Evolutionary conservation across 176 grass and related monocot species (phyloP).

Genomic region (Stipa capillata): DNA sequence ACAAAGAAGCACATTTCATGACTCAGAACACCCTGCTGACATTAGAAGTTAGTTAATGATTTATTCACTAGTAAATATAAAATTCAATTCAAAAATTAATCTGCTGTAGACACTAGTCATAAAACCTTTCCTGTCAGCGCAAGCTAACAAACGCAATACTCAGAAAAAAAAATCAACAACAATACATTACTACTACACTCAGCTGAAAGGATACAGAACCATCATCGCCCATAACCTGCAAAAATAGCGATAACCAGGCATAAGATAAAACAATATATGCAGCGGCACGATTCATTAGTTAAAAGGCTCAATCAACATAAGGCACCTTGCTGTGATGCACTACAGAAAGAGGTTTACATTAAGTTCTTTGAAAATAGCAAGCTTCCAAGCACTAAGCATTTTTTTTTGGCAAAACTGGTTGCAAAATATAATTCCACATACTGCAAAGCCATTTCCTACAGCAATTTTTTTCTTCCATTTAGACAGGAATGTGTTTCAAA

Average conservation of each 20-base stretch:
- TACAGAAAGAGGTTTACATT: background rate
- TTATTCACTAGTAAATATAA: background rate
- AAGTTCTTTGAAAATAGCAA: background rate
- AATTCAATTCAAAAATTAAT: background rate
- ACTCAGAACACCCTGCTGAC: background rate
- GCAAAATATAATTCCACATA: background rate
- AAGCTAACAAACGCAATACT: background rate
- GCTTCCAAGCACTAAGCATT: background rate
- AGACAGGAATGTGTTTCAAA: background rate
- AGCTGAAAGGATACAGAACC: conserved; percentile 75
- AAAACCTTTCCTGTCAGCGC: background rate
- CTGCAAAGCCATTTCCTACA: background rate
- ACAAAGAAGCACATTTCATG: background rate
- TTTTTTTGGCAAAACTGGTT: background rate
- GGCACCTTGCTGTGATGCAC: background rate
- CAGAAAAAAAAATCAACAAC: background rate
- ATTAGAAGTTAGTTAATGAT: background rate
- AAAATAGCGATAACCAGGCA: conserved; percentile 8
- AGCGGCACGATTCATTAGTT: background rate
- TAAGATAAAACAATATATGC: background rate
- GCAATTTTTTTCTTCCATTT: too few relatives aligned
- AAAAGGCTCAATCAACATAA: background rate
- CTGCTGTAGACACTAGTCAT: background rate
- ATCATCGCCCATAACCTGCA: conserved; percentile 82
- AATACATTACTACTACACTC: background rate